phyloP scores from a whole-genome alignment of 2,329 filamentous ascomycete species.

The Pestalotiopsis sp. region DNA sequence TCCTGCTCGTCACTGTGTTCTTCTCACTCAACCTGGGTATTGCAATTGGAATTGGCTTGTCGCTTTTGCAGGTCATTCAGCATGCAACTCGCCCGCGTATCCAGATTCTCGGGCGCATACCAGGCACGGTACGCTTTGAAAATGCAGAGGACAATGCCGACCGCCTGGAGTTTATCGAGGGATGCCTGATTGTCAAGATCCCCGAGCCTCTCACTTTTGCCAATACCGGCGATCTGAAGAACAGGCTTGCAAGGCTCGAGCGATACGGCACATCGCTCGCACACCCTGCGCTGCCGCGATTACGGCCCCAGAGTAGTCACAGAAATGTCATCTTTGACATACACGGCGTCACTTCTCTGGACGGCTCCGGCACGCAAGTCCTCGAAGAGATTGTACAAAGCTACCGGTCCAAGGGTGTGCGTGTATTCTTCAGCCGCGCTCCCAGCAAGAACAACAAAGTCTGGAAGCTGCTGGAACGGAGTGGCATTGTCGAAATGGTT shows the following conservation, averaged over 20 bases:
- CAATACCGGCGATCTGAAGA: conserved; percentile 91
- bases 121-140: conserved; percentile 81
- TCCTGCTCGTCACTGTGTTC: conserved; percentile 90
- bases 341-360: conserved; percentile 93
- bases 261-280: conserved; percentile 84
- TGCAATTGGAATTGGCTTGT: conserved; percentile 89
- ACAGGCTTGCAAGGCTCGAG: conserved; percentile 79
- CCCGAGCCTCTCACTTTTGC: conserved; percentile 96
- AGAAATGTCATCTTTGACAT: conserved; percentile 96
- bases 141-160: conserved; percentile 78
- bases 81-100: conserved; percentile 92
- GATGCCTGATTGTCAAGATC: conserved; percentile 95
- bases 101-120: conserved; percentile 89
- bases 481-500: conserved; percentile 82
- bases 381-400: conserved; percentile 83
- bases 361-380: conserved; percentile 91
- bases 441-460: conserved; percentile 57
- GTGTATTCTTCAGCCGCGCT: conserved; percentile 72
- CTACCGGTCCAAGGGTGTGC: conserved; percentile 77
- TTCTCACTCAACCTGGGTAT: conserved; percentile 94
- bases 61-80: conserved; percentile 84
- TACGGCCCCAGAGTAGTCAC: conserved; percentile 79
- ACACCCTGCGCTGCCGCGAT: conserved; percentile 83
- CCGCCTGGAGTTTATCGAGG: conserved; percentile 84
- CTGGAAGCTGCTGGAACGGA: conserved; percentile 72